These are phyloP conservation scores for Microdochium paspali DNA, from an alignment of 2,329 filamentous ascomycete species.

Conservation along the genomic window DNA sequence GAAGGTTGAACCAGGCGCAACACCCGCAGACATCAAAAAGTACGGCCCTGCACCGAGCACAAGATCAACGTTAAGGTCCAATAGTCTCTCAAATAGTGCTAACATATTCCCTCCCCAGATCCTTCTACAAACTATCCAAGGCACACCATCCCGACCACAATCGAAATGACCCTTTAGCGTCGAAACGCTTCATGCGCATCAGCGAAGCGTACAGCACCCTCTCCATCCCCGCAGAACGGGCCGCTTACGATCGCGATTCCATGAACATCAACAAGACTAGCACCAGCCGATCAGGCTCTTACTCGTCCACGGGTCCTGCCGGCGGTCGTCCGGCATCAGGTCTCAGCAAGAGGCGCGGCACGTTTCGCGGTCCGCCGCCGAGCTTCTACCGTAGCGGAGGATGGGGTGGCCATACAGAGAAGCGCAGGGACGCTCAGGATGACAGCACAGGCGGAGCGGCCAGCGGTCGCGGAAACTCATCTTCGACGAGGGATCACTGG, in stretches of 20 bases:
- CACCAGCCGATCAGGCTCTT: constrained; percentile 31
- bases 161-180: constrained; percentile 61
- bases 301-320: constrained; percentile 50
- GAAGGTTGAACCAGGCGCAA: constrained; percentile 59
- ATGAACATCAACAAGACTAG: constrained; percentile 25
- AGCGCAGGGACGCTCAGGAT: constrained; percentile 45
- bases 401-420: constrained; percentile 58
- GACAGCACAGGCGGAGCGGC: constrained; percentile 9
- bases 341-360: constrained; percentile 63
- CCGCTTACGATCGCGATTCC: constrained; percentile 69
- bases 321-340: constrained; percentile 74
- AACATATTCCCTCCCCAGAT: constrained; percentile 25
- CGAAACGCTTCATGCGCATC: constrained; percentile 71
- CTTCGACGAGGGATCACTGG: constrained; percentile 3
- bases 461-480: constrained; percentile 5
- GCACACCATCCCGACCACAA: constrained; percentile 89
- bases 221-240: constrained; percentile 62
- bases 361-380: constrained; percentile 79
- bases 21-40: constrained; percentile 77
- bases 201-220: constrained; percentile 77
- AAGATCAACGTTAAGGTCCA: neutral
- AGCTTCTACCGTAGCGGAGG: constrained; percentile 79
- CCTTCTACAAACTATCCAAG: constrained; percentile 89
- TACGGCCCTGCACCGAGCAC: constrained; percentile 18
- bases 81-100: neutral